These are phyloP conservation scores for Phycomyces nitens DNA, from an alignment of 192 early-diverging fungal genomes.

Conservation along the genomic window DNA sequence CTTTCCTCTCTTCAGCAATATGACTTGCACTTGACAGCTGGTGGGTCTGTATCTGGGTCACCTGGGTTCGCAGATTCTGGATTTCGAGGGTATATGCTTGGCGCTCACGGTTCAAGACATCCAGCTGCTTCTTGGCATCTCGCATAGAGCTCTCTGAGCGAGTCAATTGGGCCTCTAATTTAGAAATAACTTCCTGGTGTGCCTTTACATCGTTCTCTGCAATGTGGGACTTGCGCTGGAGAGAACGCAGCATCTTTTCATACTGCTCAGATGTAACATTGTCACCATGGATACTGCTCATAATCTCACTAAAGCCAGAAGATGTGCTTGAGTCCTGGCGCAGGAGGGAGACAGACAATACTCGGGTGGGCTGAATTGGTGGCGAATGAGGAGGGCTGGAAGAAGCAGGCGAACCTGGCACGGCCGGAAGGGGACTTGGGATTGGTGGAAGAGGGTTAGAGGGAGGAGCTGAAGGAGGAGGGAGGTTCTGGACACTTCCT, in stretches of 20 bases:
- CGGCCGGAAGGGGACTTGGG: constrained; percentile 15
- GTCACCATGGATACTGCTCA: background rate
- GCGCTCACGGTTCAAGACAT: constrained; percentile 34
- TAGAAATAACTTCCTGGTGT: constrained; percentile 40
- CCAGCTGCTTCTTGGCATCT: constrained; percentile 35
- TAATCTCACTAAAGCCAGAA: constrained; percentile 13
- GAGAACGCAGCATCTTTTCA: constrained; percentile 25
- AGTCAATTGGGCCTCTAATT: constrained; percentile 43
- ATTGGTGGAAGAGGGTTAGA: constrained; percentile 31
- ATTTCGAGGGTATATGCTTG: constrained; percentile 34
- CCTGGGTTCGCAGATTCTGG: constrained; percentile 35
- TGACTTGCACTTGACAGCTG: constrained; percentile 16
- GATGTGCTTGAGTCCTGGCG: constrained; percentile 15
- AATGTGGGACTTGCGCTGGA: constrained; percentile 27
- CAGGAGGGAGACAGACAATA: background rate
- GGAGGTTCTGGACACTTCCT: constrained; percentile 3
- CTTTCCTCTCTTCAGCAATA: constrained; percentile 32
- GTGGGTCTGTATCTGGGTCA: constrained; percentile 32
- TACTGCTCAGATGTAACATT: constrained; percentile 21
- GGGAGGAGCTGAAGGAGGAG: constrained; percentile 30
- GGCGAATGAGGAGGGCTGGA: constrained; percentile 1
- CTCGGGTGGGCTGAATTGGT: background rate
- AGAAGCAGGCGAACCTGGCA: constrained; percentile 10
- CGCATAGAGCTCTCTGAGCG: constrained; percentile 43
- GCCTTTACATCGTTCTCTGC: constrained; percentile 34